Evolutionary conservation across 2,329 filamentous ascomycete genomes (phyloP), one percentile per base, ranked within the genome.

Genomic region (Scopulariopsis brevicaulis): DNA sequence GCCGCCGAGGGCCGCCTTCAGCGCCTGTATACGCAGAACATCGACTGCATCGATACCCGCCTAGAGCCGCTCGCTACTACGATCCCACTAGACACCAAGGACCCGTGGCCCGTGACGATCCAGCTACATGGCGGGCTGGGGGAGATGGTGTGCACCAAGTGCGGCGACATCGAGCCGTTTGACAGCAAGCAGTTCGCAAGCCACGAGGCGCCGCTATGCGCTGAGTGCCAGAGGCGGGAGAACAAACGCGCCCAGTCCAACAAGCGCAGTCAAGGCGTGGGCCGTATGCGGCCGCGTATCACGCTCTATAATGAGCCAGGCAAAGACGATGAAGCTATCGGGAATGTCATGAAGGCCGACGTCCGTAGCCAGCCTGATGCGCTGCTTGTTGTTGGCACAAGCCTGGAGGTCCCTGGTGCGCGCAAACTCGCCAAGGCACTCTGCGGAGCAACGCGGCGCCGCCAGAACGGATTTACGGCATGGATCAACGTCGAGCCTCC

Each of bases 231-330:
- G 56, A 82, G 82, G 61, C 82, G 84, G 59, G 93, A 99, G 67
- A 73, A 83, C 59, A 82, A 92, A 54, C 88, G 94, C 65, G 89
- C 86, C 18, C 78, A 79, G 4, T 78, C 85, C 12, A 91, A 92
- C 54, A 93, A 96, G 72, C 85, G 94, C 60, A 96, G 92, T 67
- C 94, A 96, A 67, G 94, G 94, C 1, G 88, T 99, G 65, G 94
- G 94, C 51, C 85, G 89, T 61, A 75, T 99, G 61, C 84, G 94
- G 24, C 94, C 94, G 24, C 84, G 94, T 59, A 96, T 99, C 76
- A 93, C 97, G 5, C 80, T 99, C 11, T 99, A 99, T 75, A 96
- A 97, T 68, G 94, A 99, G 70, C 87, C 90, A 69, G 96, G 97
- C 68, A 94, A 94, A 0, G 94, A 99, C 63, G 90, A 94, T 63